phyloP scores from a whole-genome alignment of 2,329 filamentous ascomycete genomes.

The Colletotrichum sp. region DNA sequence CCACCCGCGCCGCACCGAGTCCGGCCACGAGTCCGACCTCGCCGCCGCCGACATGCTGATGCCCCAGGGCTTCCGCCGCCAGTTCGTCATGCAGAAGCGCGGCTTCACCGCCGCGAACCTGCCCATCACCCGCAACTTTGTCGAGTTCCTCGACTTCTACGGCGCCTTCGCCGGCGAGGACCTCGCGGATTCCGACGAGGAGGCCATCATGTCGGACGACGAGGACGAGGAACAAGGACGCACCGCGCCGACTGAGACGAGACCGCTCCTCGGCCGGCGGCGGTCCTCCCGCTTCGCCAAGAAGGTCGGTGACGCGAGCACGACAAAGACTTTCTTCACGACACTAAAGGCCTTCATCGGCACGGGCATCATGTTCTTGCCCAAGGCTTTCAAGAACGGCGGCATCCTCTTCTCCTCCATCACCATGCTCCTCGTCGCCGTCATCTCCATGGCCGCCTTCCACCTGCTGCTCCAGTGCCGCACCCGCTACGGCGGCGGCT shows the following conservation, averaged over 20 bases:
- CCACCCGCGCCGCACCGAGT: constrained; percentile 39
- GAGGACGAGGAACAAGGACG: constrained; percentile 48
- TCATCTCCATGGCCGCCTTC: constrained; percentile 74
- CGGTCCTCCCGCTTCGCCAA: constrained; percentile 50
- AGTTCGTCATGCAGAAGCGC: constrained; percentile 44
- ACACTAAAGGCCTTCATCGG: constrained; percentile 80
- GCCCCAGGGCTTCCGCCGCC: constrained; percentile 48
- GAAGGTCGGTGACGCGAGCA: constrained; percentile 65
- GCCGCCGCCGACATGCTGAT: constrained; percentile 22
- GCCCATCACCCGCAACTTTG: constrained; percentile 72
- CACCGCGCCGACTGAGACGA: constrained; percentile 49
- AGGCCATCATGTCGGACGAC: constrained; percentile 53
- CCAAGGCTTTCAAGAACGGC: constrained; percentile 80
- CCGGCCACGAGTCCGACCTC: constrained; percentile 22
- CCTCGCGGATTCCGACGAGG: constrained; percentile 63
- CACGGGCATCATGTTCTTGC: constrained; percentile 82
- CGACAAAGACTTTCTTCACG: constrained; percentile 79
- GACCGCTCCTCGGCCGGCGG: constrained; percentile 65
- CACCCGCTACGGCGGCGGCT: constrained; percentile 68
- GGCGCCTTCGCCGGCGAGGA: constrained; percentile 81
- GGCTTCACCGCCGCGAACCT: constrained; percentile 27
- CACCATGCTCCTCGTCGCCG: constrained; percentile 68
- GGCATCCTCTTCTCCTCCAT: constrained; percentile 77
- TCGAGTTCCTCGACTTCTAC: constrained; percentile 78
- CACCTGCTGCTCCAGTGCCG: constrained; percentile 74